These are phyloP conservation scores for Brettanomyces bruxellensis DNA, from an alignment of 805 yeast genomes.

Conservation along the genomic window DNA sequence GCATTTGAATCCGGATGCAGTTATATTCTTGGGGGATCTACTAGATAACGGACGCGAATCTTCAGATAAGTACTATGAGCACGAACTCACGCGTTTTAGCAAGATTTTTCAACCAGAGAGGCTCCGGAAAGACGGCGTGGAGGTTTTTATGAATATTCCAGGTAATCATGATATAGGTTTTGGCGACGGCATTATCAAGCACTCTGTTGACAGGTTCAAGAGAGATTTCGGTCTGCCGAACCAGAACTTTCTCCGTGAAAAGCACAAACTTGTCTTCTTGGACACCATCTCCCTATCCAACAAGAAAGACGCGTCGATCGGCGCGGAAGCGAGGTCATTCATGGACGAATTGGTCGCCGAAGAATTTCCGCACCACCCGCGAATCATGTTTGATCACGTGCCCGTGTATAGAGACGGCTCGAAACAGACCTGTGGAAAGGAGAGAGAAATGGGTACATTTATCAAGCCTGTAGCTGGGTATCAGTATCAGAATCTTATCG, in stretches of 20 bases:
- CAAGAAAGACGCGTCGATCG: slow-evolving; percentile 33
- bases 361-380: slow-evolving; percentile 34
- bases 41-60: slow-evolving; percentile 81
- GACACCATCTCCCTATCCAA: slow-evolving; percentile 79
- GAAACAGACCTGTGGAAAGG: slow-evolving; percentile 59
- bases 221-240: slow-evolving; percentile 67
- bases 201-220: slow-evolving; percentile 53
- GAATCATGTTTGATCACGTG: slow-evolving; percentile 74
- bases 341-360: slow-evolving; percentile 29
- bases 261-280: slow-evolving; percentile 64
- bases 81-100: slow-evolving; percentile 59
- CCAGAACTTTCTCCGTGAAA: slow-evolving; percentile 43
- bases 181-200: slow-evolving; percentile 56
- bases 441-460: slow-evolving; percentile 54
- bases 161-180: slow-evolving; percentile 98
- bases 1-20: slow-evolving; percentile 61
- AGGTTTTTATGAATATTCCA: slow-evolving; percentile 42
- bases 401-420: slow-evolving; percentile 66
- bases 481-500: slow-evolving; percentile 85
- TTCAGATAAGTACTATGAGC: slow-evolving; percentile 41
- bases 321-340: slow-evolving; percentile 42
- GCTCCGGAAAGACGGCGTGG: slow-evolving; percentile 30
- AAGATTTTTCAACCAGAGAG: slow-evolving; percentile 37
- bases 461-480: slow-evolving; percentile 69
- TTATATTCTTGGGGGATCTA: slow-evolving; percentile 80